Conservation (phyloP, 345 rosid species). For the Ceriops tagal region DNA sequence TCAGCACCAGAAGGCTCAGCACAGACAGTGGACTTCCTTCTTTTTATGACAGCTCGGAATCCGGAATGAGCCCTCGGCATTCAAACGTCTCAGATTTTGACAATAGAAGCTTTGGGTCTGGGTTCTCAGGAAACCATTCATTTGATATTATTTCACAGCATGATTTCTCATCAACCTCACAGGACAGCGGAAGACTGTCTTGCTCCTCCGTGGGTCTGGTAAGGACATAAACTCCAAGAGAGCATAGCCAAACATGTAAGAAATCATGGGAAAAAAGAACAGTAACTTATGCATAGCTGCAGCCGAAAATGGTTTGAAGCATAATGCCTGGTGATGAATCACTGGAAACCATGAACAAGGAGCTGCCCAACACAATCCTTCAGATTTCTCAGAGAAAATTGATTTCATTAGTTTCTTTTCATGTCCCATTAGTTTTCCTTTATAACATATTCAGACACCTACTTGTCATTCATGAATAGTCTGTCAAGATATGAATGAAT, state of each 20-base stretch:
- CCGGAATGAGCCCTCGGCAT: constrained; percentile 12
- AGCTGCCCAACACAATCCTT: background rate
- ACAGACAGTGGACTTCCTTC: constrained; percentile 39
- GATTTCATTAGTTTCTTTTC: background rate
- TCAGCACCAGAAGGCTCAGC: constrained; percentile 67
- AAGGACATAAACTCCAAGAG: too few relatives aligned
- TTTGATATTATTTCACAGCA: constrained; percentile 37
- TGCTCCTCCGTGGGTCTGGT: constrained; percentile 26
- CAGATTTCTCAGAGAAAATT: background rate
- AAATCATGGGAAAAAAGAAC: too few relatives aligned
- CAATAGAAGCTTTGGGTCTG: constrained; percentile 36
- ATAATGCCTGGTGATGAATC: background rate
- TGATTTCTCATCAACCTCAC: constrained; percentile 38
- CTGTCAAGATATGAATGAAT: background rate
- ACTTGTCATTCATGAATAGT: background rate
- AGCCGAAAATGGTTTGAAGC: too few relatives aligned
- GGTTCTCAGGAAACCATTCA: constrained; percentile 41
- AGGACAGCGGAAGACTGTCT: constrained; percentile 34
- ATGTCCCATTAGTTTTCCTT: background rate
- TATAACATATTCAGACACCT: background rate
- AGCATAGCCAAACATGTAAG: too few relatives aligned
- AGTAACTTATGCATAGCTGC: too few relatives aligned
- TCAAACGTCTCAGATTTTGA: constrained; percentile 51
- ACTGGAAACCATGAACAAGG: background rate
- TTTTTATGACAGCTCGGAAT: constrained; percentile 36